Percentiles rank a stretch among this genome's conserved stretches.
Conservation (phyloP, 306 rosid species). For the Quercus aquifolioides region DNA sequence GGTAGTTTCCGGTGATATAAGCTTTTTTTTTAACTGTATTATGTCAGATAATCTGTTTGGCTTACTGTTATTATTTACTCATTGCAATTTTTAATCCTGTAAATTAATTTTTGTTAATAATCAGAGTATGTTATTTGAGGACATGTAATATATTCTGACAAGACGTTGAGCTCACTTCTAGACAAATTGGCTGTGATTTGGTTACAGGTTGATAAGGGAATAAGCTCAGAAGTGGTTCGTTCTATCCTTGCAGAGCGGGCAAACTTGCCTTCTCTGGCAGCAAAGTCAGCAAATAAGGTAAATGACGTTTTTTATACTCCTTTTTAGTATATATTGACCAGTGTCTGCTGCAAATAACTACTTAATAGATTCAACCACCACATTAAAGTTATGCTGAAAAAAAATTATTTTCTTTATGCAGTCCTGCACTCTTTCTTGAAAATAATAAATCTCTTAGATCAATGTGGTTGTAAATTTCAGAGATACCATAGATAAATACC, state of each 20-base stretch:
- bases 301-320: constrained; percentile 8
- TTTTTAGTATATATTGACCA: background rate
- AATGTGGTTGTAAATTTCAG: background rate
- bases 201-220: constrained; percentile 81
- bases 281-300: constrained; percentile 79
- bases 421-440: too few relatives aligned
- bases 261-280: constrained; percentile 73
- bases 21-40: background rate
- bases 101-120: background rate
- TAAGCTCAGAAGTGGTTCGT: constrained; percentile 77
- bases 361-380: background rate
- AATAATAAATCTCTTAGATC: background rate
- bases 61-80: too few relatives aligned
- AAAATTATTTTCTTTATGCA: background rate
- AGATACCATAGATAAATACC: background rate
- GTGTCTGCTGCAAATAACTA: background rate
- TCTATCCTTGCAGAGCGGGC: constrained; percentile 79
- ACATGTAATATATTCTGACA: background rate
- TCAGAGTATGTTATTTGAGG: background rate
- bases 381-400: background rate
- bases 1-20: background rate
- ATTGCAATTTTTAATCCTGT: too few relatives aligned
- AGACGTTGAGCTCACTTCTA: background rate
- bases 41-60: background rate
- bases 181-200: background rate